Evolutionary conservation across 2,329 filamentous ascomycete genomes (phyloP), one percentile per base, ranked within the genome.

Genomic region (Helotiales sp.): DNA sequence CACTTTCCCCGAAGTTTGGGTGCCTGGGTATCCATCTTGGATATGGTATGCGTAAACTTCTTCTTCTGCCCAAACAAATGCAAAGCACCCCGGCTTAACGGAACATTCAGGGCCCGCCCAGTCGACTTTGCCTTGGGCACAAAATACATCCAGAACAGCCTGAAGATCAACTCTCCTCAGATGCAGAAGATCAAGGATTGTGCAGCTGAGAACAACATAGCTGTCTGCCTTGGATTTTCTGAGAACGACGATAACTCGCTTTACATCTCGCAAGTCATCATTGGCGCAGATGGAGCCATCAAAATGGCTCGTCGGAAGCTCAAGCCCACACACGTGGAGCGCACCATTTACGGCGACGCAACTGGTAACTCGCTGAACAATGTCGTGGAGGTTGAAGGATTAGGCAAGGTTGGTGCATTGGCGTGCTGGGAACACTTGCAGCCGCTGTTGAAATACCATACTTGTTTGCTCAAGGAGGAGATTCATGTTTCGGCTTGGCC

Each of bases 401-500:
- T 71, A 24, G 70, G 70, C 2, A 71, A 66, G 26, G 71, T 75
- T 1, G 73, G 74, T 26, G 66, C 68, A 7, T 63, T 76, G 26
- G 69, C 68, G 15, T 72, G 70, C 34, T 73, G 71, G 71, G 71
- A 73, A 32, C 69, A 70, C 63, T 84, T 86, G 79, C 87, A 86
- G 76, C 86, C 82, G 0, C 85, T 86, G 77, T 77, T 84, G 71
- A 84, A 85, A 77, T 79, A 82, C 0, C 82, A 85, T 65, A 82
- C 81, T 5, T 79, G 79, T 64, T 79, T 80, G 15, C 79, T 81
- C 50, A 79, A 81, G 22, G 84, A 86, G 71, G 82, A 86, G 72
- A 80, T 87, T 17, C 81, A 84, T 72, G 79, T 87, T 30, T 85
- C 85, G 17, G 85, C 84, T 17, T 88, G 86, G 82, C 85, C 79